Conservation (phyloP, 805 yeast genomes). For the Saccharomycopsis malanga region DNA sequence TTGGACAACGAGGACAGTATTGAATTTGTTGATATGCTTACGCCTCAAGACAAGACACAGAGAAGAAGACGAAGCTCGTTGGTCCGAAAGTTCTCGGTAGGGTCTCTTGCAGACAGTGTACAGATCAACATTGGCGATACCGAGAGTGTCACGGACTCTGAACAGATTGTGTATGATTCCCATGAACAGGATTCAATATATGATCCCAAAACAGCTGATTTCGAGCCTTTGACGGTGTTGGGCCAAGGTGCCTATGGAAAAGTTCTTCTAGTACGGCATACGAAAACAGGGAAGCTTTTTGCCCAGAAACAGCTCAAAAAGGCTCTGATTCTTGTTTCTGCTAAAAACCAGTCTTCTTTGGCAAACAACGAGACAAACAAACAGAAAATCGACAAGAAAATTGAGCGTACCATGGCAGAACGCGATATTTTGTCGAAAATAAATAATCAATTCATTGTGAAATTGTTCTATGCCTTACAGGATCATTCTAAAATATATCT, state of each 20-base stretch:
- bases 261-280: slow-evolving; percentile 69
- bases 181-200: slow-evolving; percentile 6
- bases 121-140: slow-evolving; percentile 12
- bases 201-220: slow-evolving; percentile 39
- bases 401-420: slow-evolving; percentile 77
- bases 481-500: slow-evolving; percentile 70
- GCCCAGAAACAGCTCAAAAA: slow-evolving; percentile 85
- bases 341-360: slow-evolving; percentile 17
- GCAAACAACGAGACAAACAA: slow-evolving; percentile 24
- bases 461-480: slow-evolving; percentile 76
- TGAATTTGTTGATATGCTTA: slow-evolving; percentile 16
- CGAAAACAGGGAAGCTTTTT: slow-evolving; percentile 51
- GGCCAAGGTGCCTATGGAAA: slow-evolving; percentile 90
- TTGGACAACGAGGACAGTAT: slow-evolving; percentile 6
- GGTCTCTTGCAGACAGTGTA: slow-evolving; percentile 19
- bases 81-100: slow-evolving; percentile 18
- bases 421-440: slow-evolving; percentile 63
- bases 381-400: slow-evolving; percentile 32
- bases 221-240: slow-evolving; percentile 65
- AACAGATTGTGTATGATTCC: slow-evolving; percentile 4
- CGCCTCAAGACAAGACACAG: neutral
- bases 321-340: slow-evolving; percentile 60
- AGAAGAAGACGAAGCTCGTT: slow-evolving; percentile 17
- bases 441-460: slow-evolving; percentile 76
- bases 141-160: neutral